phyloP scores from a whole-genome alignment of 1,284 basidiomycete genomes.

The Xanthoconium separans region DNA sequence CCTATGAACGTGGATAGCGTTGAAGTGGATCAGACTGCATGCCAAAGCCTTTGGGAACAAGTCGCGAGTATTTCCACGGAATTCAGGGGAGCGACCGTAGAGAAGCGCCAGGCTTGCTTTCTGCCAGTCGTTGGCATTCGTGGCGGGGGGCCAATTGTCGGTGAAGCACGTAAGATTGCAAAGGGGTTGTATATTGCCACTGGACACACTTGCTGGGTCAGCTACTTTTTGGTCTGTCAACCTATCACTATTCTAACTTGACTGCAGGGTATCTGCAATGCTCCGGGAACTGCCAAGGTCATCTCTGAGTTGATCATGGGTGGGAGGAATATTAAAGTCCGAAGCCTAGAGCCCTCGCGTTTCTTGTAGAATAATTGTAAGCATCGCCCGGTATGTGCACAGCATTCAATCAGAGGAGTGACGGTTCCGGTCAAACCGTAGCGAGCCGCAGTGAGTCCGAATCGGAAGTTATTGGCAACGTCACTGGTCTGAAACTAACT shows the following conservation, averaged over 20 bases:
- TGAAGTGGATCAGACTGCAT: slow-evolving; percentile 48
- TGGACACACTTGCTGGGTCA: slow-evolving; percentile 70
- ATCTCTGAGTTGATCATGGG: slow-evolving; percentile 60
- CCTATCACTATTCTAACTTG: slow-evolving; percentile 5
- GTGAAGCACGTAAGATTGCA: slow-evolving; percentile 46
- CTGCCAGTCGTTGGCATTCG: slow-evolving; percentile 49
- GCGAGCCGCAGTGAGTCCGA: slow-evolving; percentile 6
- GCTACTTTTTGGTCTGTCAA: slow-evolving; percentile 15
- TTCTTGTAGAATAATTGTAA: slow-evolving; percentile 30
- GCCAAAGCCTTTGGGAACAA: slow-evolving; percentile 52
- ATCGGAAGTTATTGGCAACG: not conserved
- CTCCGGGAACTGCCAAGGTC: slow-evolving; percentile 63
- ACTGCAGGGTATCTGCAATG: slow-evolving; percentile 67
- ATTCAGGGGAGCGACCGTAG: slow-evolving; percentile 49
- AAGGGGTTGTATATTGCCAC: slow-evolving; percentile 60
- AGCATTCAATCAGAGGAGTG: no score
- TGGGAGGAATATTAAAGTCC: slow-evolving; percentile 52
- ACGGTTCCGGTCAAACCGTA: not conserved
- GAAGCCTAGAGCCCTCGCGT: slow-evolving; percentile 33
- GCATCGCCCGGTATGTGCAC: not conserved
- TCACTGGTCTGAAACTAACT: not conserved
- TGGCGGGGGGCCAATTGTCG: slow-evolving; percentile 61
- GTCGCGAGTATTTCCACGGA: slow-evolving; percentile 58
- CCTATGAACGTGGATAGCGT: slow-evolving; percentile 66
- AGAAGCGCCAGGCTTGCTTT: slow-evolving; percentile 66